Evolutionary conservation across 768 basidiomycete species (phyloP).

Genomic region (Candolleomyces efflorescens): DNA sequence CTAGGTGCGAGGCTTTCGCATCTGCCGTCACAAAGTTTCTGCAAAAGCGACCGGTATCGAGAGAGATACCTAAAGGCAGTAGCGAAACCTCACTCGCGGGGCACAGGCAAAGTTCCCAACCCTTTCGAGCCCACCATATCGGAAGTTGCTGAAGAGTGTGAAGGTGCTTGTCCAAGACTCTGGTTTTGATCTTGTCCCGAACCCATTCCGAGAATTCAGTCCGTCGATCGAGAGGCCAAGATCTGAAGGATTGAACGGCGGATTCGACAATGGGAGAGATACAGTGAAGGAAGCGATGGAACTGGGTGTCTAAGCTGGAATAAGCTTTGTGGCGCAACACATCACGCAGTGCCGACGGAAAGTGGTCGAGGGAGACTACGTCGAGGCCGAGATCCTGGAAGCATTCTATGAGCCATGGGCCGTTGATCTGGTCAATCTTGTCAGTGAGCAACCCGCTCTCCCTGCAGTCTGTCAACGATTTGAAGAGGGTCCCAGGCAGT

Average conservation of each 20-base stretch:
- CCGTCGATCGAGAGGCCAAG: background rate
- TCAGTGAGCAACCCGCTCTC: slow-evolving; percentile 19
- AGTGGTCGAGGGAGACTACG: slow-evolving; percentile 12
- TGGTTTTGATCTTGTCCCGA: background rate
- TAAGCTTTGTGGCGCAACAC: background rate
- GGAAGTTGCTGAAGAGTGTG: background rate
- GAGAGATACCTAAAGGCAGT: background rate
- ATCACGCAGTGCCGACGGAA: slow-evolving; percentile 9
- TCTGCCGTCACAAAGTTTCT: background rate
- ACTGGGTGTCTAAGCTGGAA: background rate
- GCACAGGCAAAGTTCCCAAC: background rate
- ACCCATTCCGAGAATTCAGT: background rate
- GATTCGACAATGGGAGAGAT: background rate
- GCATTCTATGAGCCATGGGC: slow-evolving; percentile 28
- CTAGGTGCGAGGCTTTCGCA: background rate
- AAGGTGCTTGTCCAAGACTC: too few species aligned
- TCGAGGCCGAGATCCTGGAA: slow-evolving; percentile 11
- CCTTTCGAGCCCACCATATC: background rate
- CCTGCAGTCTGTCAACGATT: slow-evolving; percentile 26
- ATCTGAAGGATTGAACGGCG: background rate
- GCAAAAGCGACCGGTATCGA: background rate
- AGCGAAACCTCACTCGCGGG: background rate
- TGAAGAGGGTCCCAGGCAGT: slow-evolving; percentile 16
- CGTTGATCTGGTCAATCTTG: slow-evolving; percentile 4
- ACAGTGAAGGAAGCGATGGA: background rate